Conservation (phyloP, 371 early-diverging fungal genomes). For the Lichtheimia ramosa region DNA sequence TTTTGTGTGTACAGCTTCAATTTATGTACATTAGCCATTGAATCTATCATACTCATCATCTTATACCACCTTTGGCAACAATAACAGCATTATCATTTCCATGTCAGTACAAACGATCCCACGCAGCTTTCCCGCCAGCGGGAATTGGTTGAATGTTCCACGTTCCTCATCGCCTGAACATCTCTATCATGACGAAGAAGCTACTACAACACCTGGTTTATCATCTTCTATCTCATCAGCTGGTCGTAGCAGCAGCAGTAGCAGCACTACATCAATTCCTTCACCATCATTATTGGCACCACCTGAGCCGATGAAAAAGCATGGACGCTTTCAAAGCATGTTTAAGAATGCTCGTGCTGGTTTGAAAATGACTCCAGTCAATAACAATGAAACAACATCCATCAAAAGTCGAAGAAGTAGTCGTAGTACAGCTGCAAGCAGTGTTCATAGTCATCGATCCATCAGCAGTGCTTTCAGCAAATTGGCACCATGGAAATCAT, state of each 20-base stretch:
- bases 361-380: slow-evolving; percentile 25
- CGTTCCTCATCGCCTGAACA: slow-evolving; percentile 13
- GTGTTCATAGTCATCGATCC: background rate
- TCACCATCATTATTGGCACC: slow-evolving; percentile 20
- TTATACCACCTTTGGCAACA: too few relatives aligned
- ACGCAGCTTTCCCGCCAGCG: background rate
- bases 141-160: slow-evolving; percentile 1
- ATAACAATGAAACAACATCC: background rate
- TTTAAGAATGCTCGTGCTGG: slow-evolving; percentile 11
- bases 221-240: slow-evolving; percentile 16
- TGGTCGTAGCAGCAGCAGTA: slow-evolving; percentile 22
- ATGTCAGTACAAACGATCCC: slow-evolving; percentile 1
- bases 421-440: too few relatives aligned
- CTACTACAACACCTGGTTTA: slow-evolving; percentile 4
- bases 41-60: background rate
- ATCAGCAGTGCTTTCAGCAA: background rate
- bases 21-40: background rate
- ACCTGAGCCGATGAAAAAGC: slow-evolving; percentile 39
- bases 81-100: background rate
- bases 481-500: background rate
- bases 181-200: slow-evolving; percentile 6
- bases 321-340: slow-evolving; percentile 9
- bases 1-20: too few relatives aligned
- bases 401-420: too few relatives aligned
- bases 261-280: slow-evolving; percentile 5